Percentiles rank a stretch among this genome's conserved stretches.
Conservation (phyloP, 1,139 yeast species). For the Geotrichum fermentans region DNA sequence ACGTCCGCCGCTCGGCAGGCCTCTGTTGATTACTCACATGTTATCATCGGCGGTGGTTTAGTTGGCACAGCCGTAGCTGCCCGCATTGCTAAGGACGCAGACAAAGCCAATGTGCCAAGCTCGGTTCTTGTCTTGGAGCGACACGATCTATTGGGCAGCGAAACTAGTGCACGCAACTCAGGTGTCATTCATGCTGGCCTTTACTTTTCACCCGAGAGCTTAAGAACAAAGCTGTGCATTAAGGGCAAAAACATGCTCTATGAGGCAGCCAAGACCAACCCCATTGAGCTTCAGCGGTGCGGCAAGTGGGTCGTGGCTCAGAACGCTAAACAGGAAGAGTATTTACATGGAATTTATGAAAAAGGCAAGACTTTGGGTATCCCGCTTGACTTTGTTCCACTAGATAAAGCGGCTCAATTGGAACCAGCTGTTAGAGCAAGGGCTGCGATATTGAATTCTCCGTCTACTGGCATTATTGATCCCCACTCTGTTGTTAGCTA, state of each 20-base stretch:
- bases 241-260: conserved; percentile 69
- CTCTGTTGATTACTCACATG: conserved; percentile 62
- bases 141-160: conserved; percentile 60
- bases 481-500: conserved; percentile 71
- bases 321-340: conserved; percentile 55
- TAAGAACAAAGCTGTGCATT: conserved; percentile 67
- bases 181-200: conserved; percentile 92
- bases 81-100: conserved; percentile 45
- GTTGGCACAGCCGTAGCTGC: conserved; percentile 83
- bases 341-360: conserved; percentile 50
- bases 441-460: conserved; percentile 64
- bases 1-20: not conserved
- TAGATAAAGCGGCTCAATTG: conserved; percentile 41
- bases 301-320: conserved; percentile 89
- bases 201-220: conserved; percentile 64
- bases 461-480: conserved; percentile 78
- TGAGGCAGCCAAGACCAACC: conserved; percentile 45
- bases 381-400: conserved; percentile 54
- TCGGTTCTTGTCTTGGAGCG: conserved; percentile 65
- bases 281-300: conserved; percentile 56
- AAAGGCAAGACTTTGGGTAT: conserved; percentile 48
- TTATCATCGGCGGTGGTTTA: conserved; percentile 81
- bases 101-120: conserved; percentile 34
- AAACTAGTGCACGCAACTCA: conserved; percentile 81
- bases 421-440: conserved; percentile 68